Evolutionary conservation across 179 eudicot species (phyloP).

Genomic region (Beta lomatogona): DNA sequence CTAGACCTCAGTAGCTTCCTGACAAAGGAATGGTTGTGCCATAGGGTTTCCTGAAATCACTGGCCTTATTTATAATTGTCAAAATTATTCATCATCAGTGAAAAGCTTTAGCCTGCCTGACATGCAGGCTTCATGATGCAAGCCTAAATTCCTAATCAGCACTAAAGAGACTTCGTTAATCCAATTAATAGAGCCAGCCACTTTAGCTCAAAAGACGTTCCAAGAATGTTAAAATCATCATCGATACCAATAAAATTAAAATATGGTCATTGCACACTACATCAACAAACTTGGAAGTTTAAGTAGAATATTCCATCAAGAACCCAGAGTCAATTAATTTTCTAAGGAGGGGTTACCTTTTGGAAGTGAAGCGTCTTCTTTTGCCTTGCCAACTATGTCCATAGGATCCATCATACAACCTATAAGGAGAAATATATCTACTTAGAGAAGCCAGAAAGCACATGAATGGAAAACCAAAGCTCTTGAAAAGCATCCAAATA

Average conservation of each 20-base stretch:
- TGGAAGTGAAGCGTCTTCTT: constrained; percentile 94
- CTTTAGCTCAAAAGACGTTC: not conserved
- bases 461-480: not conserved
- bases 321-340: not conserved
- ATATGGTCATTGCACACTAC: not conserved
- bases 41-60: not conserved
- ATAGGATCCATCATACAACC: constrained; percentile 78
- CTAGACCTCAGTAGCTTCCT: not conserved
- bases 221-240: not conserved
- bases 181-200: not conserved
- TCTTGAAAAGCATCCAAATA: not conserved
- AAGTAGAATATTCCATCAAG: not conserved
- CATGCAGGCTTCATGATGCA: not conserved
- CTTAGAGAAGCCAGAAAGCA: not conserved
- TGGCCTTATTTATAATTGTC: not conserved
- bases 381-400: constrained; percentile 87
- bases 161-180: not conserved
- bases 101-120: not conserved
- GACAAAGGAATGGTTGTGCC: not conserved
- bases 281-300: not conserved
- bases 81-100: not conserved
- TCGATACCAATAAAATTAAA: too few species aligned
- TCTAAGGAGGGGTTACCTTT: constrained; percentile 53
- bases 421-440: constrained; percentile 21
- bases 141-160: not conserved